Conservation (phyloP, 352 stramenopile species). For the Detonula confervacea region DNA sequence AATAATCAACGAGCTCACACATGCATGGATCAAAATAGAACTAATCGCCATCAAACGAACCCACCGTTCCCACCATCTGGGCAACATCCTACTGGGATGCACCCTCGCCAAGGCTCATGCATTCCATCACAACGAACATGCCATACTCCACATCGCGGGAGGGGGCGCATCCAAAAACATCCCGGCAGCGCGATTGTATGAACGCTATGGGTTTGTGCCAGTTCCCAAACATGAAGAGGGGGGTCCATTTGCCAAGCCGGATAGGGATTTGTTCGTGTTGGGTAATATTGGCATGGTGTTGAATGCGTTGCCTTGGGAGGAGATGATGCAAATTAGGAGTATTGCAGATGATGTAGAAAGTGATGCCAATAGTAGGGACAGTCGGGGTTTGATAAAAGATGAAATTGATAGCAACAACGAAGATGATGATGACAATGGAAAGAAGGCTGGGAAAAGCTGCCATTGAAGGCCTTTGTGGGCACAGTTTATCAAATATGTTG, state of each 20-base stretch:
- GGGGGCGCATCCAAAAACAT: conserved; percentile 37
- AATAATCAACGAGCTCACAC: conserved; percentile 5
- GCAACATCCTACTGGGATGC: conserved; percentile 28
- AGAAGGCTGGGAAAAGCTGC: too few species aligned
- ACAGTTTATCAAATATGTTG: too few species aligned
- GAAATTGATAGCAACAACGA: too few species aligned
- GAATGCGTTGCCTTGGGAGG: conserved; percentile 20
- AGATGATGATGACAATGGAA: too few species aligned
- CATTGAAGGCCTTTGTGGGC: too few species aligned
- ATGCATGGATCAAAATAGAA: conserved; percentile 52
- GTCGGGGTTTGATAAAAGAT: too few species aligned
- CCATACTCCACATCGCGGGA: conserved; percentile 39
- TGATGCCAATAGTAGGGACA: too few species aligned
- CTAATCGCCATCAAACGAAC: conserved; percentile 33
- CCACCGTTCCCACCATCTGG: conserved; percentile 25
- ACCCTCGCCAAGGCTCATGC: conserved; percentile 13
- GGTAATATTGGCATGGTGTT: conserved; percentile 38
- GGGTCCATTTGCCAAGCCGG: conserved; percentile 33
- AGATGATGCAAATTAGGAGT: conserved; percentile 13
- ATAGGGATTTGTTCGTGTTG: conserved; percentile 46
- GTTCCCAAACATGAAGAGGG: conserved; percentile 23
- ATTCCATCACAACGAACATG: conserved; percentile 19
- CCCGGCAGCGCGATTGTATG: conserved; percentile 33
- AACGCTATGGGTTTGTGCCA: conserved; percentile 33
- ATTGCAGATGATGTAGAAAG: background rate